Evolutionary conservation across 495 filamentous ascomycete genomes (phyloP).

Genomic region (Penicillium herquei): DNA sequence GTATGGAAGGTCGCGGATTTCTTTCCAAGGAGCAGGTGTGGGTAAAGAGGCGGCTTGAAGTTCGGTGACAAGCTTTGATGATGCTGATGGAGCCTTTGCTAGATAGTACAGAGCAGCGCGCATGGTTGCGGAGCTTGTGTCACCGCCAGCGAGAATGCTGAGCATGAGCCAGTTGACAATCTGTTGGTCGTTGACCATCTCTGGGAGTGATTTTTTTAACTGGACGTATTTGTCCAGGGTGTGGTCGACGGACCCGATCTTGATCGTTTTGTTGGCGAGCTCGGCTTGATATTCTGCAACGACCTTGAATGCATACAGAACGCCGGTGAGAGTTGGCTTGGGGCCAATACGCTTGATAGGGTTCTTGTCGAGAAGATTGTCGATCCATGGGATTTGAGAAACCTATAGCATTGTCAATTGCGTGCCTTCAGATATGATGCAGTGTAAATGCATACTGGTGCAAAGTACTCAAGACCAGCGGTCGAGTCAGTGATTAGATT

Average conservation of each 20-base stretch:
- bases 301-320: slow-evolving; percentile 24
- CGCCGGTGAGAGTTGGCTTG: slow-evolving; percentile 22
- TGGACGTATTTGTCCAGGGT: slow-evolving; percentile 25
- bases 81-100: slow-evolving; percentile 12
- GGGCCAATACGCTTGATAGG: slow-evolving; percentile 32
- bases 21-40: slow-evolving; percentile 12
- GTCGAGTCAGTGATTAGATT: slow-evolving; percentile 25
- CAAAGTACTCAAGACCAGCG: slow-evolving; percentile 20
- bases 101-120: slow-evolving; percentile 26
- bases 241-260: slow-evolving; percentile 14
- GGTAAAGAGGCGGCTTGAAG: slow-evolving; percentile 13
- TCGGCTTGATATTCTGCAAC: slow-evolving; percentile 21
- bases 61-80: slow-evolving; percentile 15
- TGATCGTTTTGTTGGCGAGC: slow-evolving; percentile 10
- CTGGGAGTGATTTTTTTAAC: slow-evolving; percentile 17
- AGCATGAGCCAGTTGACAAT: slow-evolving; percentile 28
- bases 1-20: slow-evolving; percentile 21
- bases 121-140: slow-evolving; percentile 26
- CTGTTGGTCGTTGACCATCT: slow-evolving; percentile 22
- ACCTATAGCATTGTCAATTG: slow-evolving; percentile 12
- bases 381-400: slow-evolving; percentile 48
- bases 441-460: slow-evolving; percentile 11
- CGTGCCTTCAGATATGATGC: too few species aligned
- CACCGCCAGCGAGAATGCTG: slow-evolving; percentile 24
- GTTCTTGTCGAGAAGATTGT: slow-evolving; percentile 48